Evolutionary conservation across 2,329 filamentous ascomycete species (phyloP).

Genomic region (Coleophoma eucalyptorum): DNA sequence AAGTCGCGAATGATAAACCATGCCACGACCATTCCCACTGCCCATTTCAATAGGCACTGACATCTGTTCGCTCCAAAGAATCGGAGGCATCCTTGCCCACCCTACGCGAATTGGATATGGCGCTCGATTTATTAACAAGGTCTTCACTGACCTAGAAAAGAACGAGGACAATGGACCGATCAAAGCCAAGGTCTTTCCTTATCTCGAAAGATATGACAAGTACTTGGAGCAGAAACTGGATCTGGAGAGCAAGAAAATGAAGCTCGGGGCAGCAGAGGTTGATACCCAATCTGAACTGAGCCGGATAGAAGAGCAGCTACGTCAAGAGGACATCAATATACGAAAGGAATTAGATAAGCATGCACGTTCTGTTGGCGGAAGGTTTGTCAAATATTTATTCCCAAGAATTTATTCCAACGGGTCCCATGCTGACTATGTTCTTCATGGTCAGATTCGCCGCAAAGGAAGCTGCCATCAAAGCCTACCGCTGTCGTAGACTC

Average conservation of each 20-base stretch:
- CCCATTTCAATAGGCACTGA: slow-evolving; percentile 72
- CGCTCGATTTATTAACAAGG: slow-evolving; percentile 7
- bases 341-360: not conserved
- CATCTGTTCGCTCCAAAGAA: slow-evolving; percentile 67
- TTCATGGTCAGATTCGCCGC: slow-evolving; percentile 44
- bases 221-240: not conserved
- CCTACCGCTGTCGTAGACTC: slow-evolving; percentile 55
- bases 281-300: not conserved
- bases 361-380: slow-evolving; percentile 19
- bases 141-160: slow-evolving; percentile 13
- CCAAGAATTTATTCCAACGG: not conserved
- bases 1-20: not conserved
- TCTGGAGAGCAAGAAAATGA: not conserved
- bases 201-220: not conserved
- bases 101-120: not conserved
- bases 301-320: not conserved
- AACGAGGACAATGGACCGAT: not conserved
- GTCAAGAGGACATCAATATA: not conserved
- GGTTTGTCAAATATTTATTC: not conserved
- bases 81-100: slow-evolving; percentile 49
- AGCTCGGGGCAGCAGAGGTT: not conserved
- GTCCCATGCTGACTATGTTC: not conserved
- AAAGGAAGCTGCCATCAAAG: slow-evolving; percentile 74
- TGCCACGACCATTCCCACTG: slow-evolving; percentile 52
- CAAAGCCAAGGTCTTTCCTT: not conserved